These are phyloP conservation scores for Epichloe sylvatica DNA, from an alignment of 2,329 filamentous ascomycete genomes.

Conservation along the genomic window DNA sequence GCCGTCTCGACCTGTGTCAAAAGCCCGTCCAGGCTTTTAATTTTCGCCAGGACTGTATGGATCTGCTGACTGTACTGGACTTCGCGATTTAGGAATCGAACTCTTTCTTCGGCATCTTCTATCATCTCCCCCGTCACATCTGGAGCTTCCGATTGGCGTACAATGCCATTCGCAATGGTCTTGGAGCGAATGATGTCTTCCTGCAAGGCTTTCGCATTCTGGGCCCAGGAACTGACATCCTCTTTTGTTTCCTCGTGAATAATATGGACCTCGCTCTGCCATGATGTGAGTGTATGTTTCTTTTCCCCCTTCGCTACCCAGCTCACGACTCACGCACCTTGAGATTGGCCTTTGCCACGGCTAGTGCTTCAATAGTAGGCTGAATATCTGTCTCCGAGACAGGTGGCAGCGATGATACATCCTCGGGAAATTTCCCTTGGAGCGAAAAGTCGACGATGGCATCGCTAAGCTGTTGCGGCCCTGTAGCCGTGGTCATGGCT, in stretches of 20 bases:
- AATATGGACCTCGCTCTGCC: constrained; percentile 49
- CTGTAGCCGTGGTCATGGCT: constrained; percentile 19
- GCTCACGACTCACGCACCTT: constrained; percentile 21
- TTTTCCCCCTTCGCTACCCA: not conserved
- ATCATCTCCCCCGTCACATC: constrained; percentile 38
- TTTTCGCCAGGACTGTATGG: constrained; percentile 32
- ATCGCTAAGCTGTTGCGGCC: constrained; percentile 22
- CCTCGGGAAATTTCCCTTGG: constrained; percentile 27
- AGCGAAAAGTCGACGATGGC: constrained; percentile 28
- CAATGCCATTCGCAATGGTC: constrained; percentile 65
- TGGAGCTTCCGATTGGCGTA: constrained; percentile 57
- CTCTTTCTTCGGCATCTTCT: constrained; percentile 38
- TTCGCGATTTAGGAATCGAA: constrained; percentile 43
- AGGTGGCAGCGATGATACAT: constrained; percentile 22
- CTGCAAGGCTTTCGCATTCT: constrained; percentile 70
- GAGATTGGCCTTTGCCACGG: constrained; percentile 21
- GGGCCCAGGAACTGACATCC: constrained; percentile 76
- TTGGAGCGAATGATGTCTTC: constrained; percentile 73
- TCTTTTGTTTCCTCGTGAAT: constrained; percentile 65
- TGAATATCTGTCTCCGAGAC: constrained; percentile 24
- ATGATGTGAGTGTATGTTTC: constrained; percentile 1
- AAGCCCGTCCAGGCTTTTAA: constrained; percentile 45
- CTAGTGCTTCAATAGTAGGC: constrained; percentile 26
- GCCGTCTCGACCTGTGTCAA: constrained; percentile 47
- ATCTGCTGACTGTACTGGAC: constrained; percentile 46